Conservation (phyloP, 441 rosid species). For the Gossypium davidsonii region DNA sequence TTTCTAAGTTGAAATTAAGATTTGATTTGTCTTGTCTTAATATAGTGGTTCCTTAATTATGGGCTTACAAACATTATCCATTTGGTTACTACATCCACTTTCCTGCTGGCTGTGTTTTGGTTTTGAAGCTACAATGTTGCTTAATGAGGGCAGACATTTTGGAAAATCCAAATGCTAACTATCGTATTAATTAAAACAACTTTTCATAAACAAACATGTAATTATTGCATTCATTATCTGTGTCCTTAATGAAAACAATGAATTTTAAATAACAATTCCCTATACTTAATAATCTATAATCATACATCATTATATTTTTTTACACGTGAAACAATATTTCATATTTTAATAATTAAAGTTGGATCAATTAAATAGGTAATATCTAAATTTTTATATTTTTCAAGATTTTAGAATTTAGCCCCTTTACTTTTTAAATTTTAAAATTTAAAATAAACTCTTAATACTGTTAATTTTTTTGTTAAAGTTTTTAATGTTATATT, state of each 20-base stretch:
- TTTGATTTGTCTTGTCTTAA: conserved; percentile 4
- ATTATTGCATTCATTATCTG: not conserved
- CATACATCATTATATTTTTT: not conserved
- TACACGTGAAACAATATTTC: no score
- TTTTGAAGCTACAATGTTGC: not conserved
- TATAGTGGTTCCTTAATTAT: not conserved
- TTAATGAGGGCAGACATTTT: not conserved
- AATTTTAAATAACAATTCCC: not conserved
- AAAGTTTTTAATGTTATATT: no score
- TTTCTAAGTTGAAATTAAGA: not conserved
- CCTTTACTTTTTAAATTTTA: no score
- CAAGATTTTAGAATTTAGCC: no score
- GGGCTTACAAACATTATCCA: not conserved
- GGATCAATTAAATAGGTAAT: not conserved
- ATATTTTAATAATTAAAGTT: no score
- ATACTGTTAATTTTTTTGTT: no score
- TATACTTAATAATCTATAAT: not conserved
- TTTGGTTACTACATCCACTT: not conserved
- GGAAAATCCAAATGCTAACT: not conserved
- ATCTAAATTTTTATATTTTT: no score
- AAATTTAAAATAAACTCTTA: no score
- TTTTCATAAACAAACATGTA: not conserved
- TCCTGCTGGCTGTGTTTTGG: not conserved
- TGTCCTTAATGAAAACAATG: not conserved
- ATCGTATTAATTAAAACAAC: not conserved